Conservation (phyloP, 805 yeast species). For the Suhomyces faveliae region DNA sequence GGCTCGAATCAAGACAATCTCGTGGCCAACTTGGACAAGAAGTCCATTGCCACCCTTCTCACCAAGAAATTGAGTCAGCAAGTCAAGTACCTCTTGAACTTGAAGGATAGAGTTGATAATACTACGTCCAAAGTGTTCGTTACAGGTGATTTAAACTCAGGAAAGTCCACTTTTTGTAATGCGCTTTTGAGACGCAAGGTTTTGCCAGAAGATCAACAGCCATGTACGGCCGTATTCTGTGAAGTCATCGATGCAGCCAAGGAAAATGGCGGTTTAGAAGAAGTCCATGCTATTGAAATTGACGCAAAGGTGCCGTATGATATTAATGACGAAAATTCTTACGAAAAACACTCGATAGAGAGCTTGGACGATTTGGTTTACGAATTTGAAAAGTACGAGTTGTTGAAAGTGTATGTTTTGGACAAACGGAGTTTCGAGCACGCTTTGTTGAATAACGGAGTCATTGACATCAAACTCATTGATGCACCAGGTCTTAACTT, state of each 20-base stretch:
- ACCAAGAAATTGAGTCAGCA: constrained; percentile 67
- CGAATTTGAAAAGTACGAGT: constrained; percentile 65
- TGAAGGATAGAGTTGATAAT: constrained; percentile 84
- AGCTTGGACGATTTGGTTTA: constrained; percentile 70
- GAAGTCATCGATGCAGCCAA: constrained; percentile 80
- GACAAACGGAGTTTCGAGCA: constrained; percentile 68
- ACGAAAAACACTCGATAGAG: constrained; percentile 50
- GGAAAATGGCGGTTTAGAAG: constrained; percentile 73
- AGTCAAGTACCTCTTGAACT: constrained; percentile 62
- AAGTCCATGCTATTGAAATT: constrained; percentile 85
- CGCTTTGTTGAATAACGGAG: constrained; percentile 81
- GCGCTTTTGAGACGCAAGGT: constrained; percentile 74
- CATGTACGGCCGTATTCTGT: constrained; percentile 94
- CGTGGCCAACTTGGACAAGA: constrained; percentile 59
- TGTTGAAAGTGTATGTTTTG: constrained; percentile 77
- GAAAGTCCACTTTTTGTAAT: constrained; percentile 94
- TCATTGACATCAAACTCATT: constrained; percentile 85
- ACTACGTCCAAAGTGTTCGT: constrained; percentile 91
- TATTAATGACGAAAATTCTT: constrained; percentile 62
- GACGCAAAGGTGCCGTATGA: constrained; percentile 46
- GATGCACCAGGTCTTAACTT: constrained; percentile 97
- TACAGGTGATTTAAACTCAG: constrained; percentile 96
- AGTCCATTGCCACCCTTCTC: constrained; percentile 66
- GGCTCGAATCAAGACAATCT: constrained; percentile 44
- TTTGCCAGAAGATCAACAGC: constrained; percentile 95